Conservation (phyloP, 2,329 filamentous ascomycete genomes). For the Penicillium psychrosexuale region DNA sequence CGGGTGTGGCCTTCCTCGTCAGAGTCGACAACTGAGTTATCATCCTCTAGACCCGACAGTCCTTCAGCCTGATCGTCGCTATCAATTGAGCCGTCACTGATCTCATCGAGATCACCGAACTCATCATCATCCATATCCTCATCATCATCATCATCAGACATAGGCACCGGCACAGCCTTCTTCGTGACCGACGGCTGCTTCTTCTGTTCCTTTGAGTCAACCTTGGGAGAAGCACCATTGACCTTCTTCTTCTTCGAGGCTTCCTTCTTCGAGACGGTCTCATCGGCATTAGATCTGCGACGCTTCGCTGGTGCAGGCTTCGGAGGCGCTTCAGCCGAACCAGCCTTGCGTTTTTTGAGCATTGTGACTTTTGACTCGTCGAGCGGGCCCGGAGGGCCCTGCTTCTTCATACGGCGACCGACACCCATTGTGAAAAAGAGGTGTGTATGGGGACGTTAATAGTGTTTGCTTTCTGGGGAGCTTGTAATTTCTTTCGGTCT, state of each 20-base stretch:
- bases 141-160: slow-evolving; percentile 32
- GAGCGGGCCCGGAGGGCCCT: slow-evolving; percentile 78
- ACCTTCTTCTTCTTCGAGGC: slow-evolving; percentile 40
- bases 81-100: slow-evolving; percentile 46
- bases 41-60: slow-evolving; percentile 56
- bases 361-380: slow-evolving; percentile 64
- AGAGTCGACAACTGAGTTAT: slow-evolving; percentile 63
- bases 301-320: slow-evolving; percentile 59
- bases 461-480: slow-evolving; percentile 10
- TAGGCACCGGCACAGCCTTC: slow-evolving; percentile 21
- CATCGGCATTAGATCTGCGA: slow-evolving; percentile 49
- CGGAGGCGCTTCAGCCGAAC: slow-evolving; percentile 55
- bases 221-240: slow-evolving; percentile 26
- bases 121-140: slow-evolving; percentile 44
- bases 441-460: slow-evolving; percentile 18
- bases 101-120: slow-evolving; percentile 45
- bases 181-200: slow-evolving; percentile 26
- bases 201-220: slow-evolving; percentile 29
- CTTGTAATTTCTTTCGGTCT: slow-evolving; percentile 29
- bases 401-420: slow-evolving; percentile 92
- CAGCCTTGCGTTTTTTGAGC: slow-evolving; percentile 78
- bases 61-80: slow-evolving; percentile 47
- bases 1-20: slow-evolving; percentile 59
- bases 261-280: slow-evolving; percentile 39
- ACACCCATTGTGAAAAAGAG: slow-evolving; percentile 66